Evolutionary conservation across 108 stramenopile genomes (phyloP).

Genomic region (Cyclotella baltica): DNA sequence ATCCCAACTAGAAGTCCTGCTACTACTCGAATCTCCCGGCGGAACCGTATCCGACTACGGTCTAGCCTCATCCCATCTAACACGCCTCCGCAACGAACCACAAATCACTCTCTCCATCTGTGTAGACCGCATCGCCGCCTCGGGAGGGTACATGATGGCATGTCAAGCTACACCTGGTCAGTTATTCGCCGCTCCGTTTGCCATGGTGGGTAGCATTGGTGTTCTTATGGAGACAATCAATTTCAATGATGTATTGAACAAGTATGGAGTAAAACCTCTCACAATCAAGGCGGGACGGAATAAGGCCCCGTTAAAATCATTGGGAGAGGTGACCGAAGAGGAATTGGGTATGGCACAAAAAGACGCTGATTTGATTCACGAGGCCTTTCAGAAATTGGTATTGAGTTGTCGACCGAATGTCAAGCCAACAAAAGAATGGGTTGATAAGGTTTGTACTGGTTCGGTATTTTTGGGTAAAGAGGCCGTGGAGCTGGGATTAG

Average conservation of each 20-base stretch:
- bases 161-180: constrained; percentile 68
- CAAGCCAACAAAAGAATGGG: constrained; percentile 42
- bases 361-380: constrained; percentile 70
- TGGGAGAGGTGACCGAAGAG: constrained; percentile 67
- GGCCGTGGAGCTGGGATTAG: constrained; percentile 65
- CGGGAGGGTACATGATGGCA: constrained; percentile 85
- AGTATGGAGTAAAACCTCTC: constrained; percentile 72
- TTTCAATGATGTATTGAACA: constrained; percentile 63
- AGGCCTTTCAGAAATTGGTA: constrained; percentile 74
- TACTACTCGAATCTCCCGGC: constrained; percentile 72
- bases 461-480: constrained; percentile 67
- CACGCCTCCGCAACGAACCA: constrained; percentile 60
- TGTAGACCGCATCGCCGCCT: constrained; percentile 72
- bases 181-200: constrained; percentile 83
- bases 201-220: constrained; percentile 81
- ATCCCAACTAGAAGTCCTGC: constrained; percentile 64
- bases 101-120: constrained; percentile 61
- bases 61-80: constrained; percentile 74
- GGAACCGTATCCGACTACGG: constrained; percentile 81
- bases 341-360: constrained; percentile 67
- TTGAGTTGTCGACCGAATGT: constrained; percentile 54
- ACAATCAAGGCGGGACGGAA: constrained; percentile 76
- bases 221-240: constrained; percentile 80
- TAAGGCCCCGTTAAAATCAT: constrained; percentile 74
- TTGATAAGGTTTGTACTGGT: constrained; percentile 76